phyloP scores from a whole-genome alignment of 2,329 filamentous ascomycete species.

The Fusarium albosuccineum region DNA sequence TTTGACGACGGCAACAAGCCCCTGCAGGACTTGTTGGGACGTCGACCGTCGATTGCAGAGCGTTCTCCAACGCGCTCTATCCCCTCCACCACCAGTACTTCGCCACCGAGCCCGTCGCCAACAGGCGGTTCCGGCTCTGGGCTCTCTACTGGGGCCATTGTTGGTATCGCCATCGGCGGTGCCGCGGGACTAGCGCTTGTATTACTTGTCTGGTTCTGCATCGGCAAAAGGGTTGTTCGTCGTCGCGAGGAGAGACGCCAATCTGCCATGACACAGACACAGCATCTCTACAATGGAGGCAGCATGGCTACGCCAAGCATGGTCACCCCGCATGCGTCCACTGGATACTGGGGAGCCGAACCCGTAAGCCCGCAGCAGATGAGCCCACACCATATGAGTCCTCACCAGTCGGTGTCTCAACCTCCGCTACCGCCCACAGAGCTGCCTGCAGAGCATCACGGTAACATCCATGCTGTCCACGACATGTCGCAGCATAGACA shows the following conservation, averaged over 20 bases:
- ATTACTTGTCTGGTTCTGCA: not conserved
- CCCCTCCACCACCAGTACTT: not conserved
- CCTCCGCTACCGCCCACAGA: too few species aligned
- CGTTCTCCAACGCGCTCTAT: conserved; percentile 14
- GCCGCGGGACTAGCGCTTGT: not conserved
- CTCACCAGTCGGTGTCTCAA: too few species aligned
- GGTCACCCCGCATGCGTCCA: too few species aligned
- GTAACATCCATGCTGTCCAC: too few species aligned
- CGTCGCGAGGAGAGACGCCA: not conserved
- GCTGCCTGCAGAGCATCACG: too few species aligned
- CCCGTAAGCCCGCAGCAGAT: too few species aligned
- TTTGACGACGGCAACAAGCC: conserved; percentile 11
- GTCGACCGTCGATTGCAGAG: not conserved
- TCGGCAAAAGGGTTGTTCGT: not conserved
- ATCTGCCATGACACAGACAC: not conserved
- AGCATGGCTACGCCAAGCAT: too few species aligned
- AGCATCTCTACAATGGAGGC: too few species aligned
- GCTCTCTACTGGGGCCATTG: conserved; percentile 16
- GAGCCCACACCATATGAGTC: too few species aligned
- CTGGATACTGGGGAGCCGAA: too few species aligned
- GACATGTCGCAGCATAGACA: too few species aligned
- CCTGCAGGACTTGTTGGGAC: not conserved
- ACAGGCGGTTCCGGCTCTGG: not conserved
- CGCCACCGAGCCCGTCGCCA: not conserved
- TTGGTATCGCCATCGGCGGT: conserved; percentile 10